Conservation (phyloP, 345 rosid species). For the Brassica napus region Da-Ae NC_063435.1:2686501-2687000, state of each 20-base stretch:
- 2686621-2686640: slow-evolving; percentile 35
- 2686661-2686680: slow-evolving; percentile 1
- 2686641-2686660: slow-evolving; percentile 22
- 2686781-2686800: slow-evolving; percentile 6
- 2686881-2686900: slow-evolving; percentile 23
- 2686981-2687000: neutral
- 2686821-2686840: slow-evolving; percentile 25
- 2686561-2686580: slow-evolving; percentile 18
- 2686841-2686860: slow-evolving; percentile 17
- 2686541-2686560: slow-evolving; percentile 14
- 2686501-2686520: slow-evolving; percentile 19
- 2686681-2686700: slow-evolving; percentile 16
- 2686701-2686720: slow-evolving; percentile 30
- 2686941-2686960: neutral
- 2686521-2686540: neutral
- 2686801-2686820: slow-evolving; percentile 8
- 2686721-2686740: slow-evolving; percentile 21
- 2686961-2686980: neutral
- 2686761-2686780: slow-evolving; percentile 37
- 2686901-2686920: slow-evolving; percentile 25
- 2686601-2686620: slow-evolving; percentile 35
- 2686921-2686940: slow-evolving; percentile 9
- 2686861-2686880: slow-evolving; percentile 11
- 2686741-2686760: slow-evolving; percentile 19
- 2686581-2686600: slow-evolving; percentile 33